Evolutionary conservation across 257 asterid species (phyloP).

Genomic region (Buddleja alternifolia): DNA sequence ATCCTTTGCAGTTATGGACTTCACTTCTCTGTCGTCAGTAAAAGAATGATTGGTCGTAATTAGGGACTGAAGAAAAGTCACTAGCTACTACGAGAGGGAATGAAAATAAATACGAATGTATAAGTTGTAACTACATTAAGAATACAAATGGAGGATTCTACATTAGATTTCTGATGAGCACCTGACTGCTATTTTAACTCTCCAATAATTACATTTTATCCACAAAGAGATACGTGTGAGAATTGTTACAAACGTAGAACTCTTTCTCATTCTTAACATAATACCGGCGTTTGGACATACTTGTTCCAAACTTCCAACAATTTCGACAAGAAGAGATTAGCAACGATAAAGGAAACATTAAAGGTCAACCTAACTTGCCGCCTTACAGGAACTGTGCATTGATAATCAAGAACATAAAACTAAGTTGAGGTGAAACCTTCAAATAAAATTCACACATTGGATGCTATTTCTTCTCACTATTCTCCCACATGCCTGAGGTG

Average conservation of each 20-base stretch:
- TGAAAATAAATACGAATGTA: background rate
- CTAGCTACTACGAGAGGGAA: background rate
- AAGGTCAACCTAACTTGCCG: slow-evolving; percentile 6
- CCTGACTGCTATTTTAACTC: slow-evolving; percentile 7
- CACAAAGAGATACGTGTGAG: background rate
- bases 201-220: background rate
- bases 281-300: slow-evolving; percentile 4
- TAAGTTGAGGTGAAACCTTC: background rate
- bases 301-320: slow-evolving; percentile 10
- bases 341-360: slow-evolving; percentile 18
- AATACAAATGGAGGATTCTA: background rate
- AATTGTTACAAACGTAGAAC: background rate
- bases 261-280: background rate
- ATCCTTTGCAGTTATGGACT: slow-evolving; percentile 47
- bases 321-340: background rate
- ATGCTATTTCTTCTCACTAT: slow-evolving; percentile 45
- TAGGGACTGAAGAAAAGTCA: slow-evolving; percentile 15
- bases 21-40: slow-evolving; percentile 59
- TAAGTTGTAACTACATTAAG: background rate
- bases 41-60: slow-evolving; percentile 17
- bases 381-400: background rate
- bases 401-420: background rate
- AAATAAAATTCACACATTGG: slow-evolving; percentile 55
- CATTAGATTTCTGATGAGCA: background rate
- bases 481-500: slow-evolving; percentile 53